Conservation (phyloP, 148 eudicot genomes). For the Amaranthus cruentus region DNA sequence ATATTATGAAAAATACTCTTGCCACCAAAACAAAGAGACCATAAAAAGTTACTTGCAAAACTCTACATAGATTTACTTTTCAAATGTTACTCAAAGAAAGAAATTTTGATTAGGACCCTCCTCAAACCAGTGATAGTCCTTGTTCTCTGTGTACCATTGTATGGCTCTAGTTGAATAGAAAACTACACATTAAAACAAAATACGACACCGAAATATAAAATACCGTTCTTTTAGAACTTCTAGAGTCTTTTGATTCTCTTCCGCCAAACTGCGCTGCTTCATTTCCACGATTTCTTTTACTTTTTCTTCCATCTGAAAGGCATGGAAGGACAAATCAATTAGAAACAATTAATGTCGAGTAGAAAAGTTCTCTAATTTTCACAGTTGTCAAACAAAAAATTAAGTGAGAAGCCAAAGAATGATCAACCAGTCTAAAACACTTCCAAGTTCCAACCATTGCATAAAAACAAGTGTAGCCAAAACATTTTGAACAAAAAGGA, state of each 20-base stretch:
- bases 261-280: slow-evolving; percentile 97
- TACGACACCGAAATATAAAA: neutral
- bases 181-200: slow-evolving; percentile 1
- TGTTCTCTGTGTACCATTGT: neutral
- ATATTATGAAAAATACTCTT: too few relatives aligned
- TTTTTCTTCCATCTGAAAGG: slow-evolving; percentile 88
- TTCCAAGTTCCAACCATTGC: neutral
- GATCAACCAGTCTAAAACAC: slow-evolving; percentile 2
- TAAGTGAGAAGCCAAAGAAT: neutral
- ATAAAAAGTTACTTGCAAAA: neutral
- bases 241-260: slow-evolving; percentile 91
- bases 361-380: neutral
- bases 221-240: slow-evolving; percentile 95
- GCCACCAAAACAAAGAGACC: too few relatives aligned
- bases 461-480: too few relatives aligned
- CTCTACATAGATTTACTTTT: neutral
- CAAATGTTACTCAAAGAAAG: neutral
- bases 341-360: neutral
- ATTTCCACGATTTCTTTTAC: slow-evolving; percentile 97
- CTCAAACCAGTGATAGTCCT: neutral
- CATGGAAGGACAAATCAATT: neutral
- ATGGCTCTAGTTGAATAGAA: slow-evolving; percentile 11
- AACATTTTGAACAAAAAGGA: neutral
- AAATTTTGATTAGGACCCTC: neutral
- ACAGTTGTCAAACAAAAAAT: neutral